Evolutionary conservation across 495 filamentous ascomycete species (phyloP), one percentile per base, ranked within the genome.

Genomic region (Penicillium chermesinum): DNA sequence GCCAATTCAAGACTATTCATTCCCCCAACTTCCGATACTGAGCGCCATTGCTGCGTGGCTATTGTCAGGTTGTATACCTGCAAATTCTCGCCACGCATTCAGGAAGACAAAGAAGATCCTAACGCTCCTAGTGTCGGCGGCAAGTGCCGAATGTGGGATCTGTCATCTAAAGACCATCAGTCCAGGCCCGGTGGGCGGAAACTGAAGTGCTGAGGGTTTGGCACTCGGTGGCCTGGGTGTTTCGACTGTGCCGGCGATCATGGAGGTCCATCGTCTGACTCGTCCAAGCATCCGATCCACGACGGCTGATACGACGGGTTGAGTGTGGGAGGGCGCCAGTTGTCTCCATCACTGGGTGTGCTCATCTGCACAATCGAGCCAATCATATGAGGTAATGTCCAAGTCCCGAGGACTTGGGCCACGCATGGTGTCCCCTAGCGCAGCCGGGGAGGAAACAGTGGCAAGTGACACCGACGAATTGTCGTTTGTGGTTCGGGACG

Each of bases 271-370:
- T 17, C 38, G 36, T 49, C 44, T 57, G 50, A 57, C 54, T 57
- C 54, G 54, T 46, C 51, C 37, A 30, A n/a, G 19, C 33, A 30
- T 18, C 21, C 10, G 37, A 17, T 18, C 30, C 39, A 15, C 34
- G 35, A 49, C 46, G 40, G 41, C 48, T 44, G 45, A 33, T 38
- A 22, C n/a, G n/a, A n/a, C n/a, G n/a, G n/a, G n/a, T n/a, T n/a
- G 35, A 36, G 35, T 34, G 22, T 7, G 45, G 54, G 41, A 38
- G 35, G 41, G 41, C 32, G 46, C 33, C 7, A 30, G 18, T 16
- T n/a, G 18, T 14, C 21, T 5, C 21, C 27, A 44, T 61, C 51
- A 57, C 54, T 61, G 58, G 57, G 38, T 48, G 33, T 34, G n/a
- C 25, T 48, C 53, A 52, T 37, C 6, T 14, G 35, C 35, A 37